Base-by-base conservation (phyloP, 768 basidiomycete genomes). In the Hygrophorus pudorinus region DNA sequence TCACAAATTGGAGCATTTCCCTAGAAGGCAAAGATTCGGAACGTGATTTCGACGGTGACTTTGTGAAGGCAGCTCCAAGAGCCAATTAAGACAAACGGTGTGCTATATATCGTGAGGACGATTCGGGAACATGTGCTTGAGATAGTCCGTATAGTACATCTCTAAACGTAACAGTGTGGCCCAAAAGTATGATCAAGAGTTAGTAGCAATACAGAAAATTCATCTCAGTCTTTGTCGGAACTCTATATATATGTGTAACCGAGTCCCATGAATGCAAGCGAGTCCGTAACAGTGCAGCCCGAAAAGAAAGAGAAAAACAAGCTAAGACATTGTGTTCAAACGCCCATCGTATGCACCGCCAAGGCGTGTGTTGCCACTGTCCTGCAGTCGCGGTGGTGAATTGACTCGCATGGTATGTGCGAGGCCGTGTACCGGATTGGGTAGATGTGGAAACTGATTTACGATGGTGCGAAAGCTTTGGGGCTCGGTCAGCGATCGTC, bases 401-500 rank as follows among this genome's bases (percentile, higher is more conserved):
- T 68, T 58, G 38, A 67, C 60, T 33, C 74, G 72, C 21, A 67
- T 54, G 33, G 58, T 61, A 32, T 61, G 60, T 21, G 34, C 40
- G 33, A 61, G 65, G 28, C 66, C 62, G 28, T 70, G 70, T 10
- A 63, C 51, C 20, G 71, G 67, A 48, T 69, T 67, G 10, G 71
- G 66, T 45, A 73, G 69, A 56, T 72, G 75, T 38, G 65, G 62
- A 46, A 71, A 70, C 49, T 70, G 70, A 47, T 73, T 67, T 24
- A 64, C 65, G 40, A 72, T 61, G 30, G 73, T 62, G 45, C 62
- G 64, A 57, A 68, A 76, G 13, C 66, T 67, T 50, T 75, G 75
- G 17, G 78, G 69, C 38, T 80, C 79, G 24, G 75, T 76, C 41
- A 73, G 63, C 31, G 78, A 67, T 41, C 80, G 71, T 48, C 78